These are phyloP conservation scores for Dothistroma pini DNA, from an alignment of 2,329 filamentous ascomycete species.

Conservation along the genomic window DNA sequence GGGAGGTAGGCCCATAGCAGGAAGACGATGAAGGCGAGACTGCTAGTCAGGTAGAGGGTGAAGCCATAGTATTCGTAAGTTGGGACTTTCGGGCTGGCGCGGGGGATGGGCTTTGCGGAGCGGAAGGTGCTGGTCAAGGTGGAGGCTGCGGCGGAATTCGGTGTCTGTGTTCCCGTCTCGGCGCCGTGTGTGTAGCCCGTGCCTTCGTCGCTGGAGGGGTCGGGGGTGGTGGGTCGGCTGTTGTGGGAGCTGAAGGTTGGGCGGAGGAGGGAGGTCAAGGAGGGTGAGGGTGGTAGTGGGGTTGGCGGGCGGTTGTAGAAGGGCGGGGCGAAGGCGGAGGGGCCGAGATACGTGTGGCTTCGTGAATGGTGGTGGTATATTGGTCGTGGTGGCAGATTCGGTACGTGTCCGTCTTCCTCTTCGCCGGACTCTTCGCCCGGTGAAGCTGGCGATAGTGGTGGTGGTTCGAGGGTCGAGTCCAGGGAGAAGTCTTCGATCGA, in stretches of 20 bases:
- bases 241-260: slow-evolving; percentile 62
- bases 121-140: slow-evolving; percentile 55
- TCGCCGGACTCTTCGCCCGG: slow-evolving; percentile 31
- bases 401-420: slow-evolving; percentile 31
- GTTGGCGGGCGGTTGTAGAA: slow-evolving; percentile 98
- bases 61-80: slow-evolving; percentile 99
- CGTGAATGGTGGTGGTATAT: slow-evolving; percentile 42
- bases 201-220: slow-evolving; percentile 79
- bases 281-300: slow-evolving; percentile 86
- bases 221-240: slow-evolving; percentile 88
- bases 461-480: slow-evolving; percentile 28
- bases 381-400: slow-evolving; percentile 33
- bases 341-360: slow-evolving; percentile 45
- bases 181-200: slow-evolving; percentile 24
- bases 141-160: slow-evolving; percentile 56
- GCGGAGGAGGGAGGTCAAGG: slow-evolving; percentile 83
- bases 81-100: slow-evolving; percentile 88
- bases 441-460: slow-evolving; percentile 28
- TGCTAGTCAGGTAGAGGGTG: slow-evolving; percentile 88
- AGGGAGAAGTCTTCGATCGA: slow-evolving; percentile 39
- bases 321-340: slow-evolving; percentile 63
- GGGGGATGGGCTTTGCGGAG: slow-evolving; percentile 63
- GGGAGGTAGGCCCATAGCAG: slow-evolving; percentile 86
- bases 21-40: slow-evolving; percentile 71
- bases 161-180: slow-evolving; percentile 37